Conservation (phyloP, 805 yeast species). For the Yamadazyma olivae region DNA sequence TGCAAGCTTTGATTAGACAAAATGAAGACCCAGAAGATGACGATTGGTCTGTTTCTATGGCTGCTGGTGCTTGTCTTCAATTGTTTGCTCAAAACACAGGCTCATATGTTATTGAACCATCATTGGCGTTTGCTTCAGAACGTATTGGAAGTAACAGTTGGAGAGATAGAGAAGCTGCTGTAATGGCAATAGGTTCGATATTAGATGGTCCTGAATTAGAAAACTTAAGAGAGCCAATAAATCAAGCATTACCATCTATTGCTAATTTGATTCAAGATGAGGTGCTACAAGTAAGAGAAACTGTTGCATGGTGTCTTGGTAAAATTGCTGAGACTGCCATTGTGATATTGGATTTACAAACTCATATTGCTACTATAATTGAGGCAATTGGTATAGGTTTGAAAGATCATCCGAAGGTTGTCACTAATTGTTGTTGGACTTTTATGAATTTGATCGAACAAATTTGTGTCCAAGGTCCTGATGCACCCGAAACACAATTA, state of each 20-base stretch:
- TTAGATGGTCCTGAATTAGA: constrained; percentile 88
- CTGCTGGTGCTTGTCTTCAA: constrained; percentile 96
- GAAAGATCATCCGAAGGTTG: constrained; percentile 86
- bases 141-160: constrained; percentile 58
- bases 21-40: constrained; percentile 94
- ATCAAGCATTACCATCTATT: constrained; percentile 81
- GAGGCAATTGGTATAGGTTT: constrained; percentile 77
- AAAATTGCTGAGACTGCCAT: constrained; percentile 87
- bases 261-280: constrained; percentile 71
- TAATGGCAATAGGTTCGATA: constrained; percentile 98
- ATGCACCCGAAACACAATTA: constrained; percentile 54
- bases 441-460: constrained; percentile 89
- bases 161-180: constrained; percentile 95
- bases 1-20: constrained; percentile 77
- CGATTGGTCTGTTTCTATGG: constrained; percentile 98
- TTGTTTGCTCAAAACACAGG: constrained; percentile 90
- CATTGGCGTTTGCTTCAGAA: constrained; percentile 76
- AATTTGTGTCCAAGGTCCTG: constrained; percentile 52
- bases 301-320: constrained; percentile 98
- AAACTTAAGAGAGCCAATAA: constrained; percentile 63
- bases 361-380: constrained; percentile 67
- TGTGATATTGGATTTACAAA: constrained; percentile 65
- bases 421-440: constrained; percentile 98
- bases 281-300: constrained; percentile 84
- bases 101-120: constrained; percentile 79